Evolutionary conservation across 148 eudicot species (phyloP).

Genomic region (Bassia scoparia): DNA sequence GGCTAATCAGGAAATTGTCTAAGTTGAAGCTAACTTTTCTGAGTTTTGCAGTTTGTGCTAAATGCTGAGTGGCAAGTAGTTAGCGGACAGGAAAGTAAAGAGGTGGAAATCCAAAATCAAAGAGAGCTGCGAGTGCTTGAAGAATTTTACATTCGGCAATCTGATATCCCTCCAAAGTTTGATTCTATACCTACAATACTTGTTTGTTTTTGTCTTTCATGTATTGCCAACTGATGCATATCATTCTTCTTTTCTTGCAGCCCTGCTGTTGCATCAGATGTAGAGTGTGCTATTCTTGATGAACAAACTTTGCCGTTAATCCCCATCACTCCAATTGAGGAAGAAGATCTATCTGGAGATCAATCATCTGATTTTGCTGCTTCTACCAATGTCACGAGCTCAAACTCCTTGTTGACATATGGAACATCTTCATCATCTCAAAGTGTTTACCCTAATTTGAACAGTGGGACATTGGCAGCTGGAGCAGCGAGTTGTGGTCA

Average conservation of each 20-base stretch:
- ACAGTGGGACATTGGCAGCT: constrained; percentile 34
- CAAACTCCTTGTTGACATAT: constrained; percentile 22
- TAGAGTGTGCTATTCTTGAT: constrained; percentile 30
- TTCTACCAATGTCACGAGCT: constrained; percentile 10
- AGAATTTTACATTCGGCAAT: constrained; percentile 77
- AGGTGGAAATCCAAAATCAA: constrained; percentile 46
- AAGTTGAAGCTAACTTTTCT: constrained; percentile 5
- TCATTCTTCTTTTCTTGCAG: constrained; percentile 34
- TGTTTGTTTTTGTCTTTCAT: neutral
- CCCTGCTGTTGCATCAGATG: constrained; percentile 38
- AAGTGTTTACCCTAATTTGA: neutral
- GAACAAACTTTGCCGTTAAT: constrained; percentile 44
- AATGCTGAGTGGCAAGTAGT: constrained; percentile 65
- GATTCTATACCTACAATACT: constrained; percentile 15
- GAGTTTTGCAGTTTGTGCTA: constrained; percentile 47
- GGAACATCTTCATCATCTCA: constrained; percentile 22
- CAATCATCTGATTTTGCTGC: constrained; percentile 20
- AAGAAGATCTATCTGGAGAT: constrained; percentile 58
- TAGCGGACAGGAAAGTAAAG: constrained; percentile 71
- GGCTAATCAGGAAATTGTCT: neutral
- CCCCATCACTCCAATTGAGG: constrained; percentile 75
- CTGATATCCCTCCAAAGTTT: constrained; percentile 73
- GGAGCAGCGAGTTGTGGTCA: constrained; percentile 30
- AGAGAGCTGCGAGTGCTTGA: constrained; percentile 73
- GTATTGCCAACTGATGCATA: neutral